Base-by-base conservation (phyloP, 1,139 yeast species). In the Entelexis sorbosivorans region DNA sequence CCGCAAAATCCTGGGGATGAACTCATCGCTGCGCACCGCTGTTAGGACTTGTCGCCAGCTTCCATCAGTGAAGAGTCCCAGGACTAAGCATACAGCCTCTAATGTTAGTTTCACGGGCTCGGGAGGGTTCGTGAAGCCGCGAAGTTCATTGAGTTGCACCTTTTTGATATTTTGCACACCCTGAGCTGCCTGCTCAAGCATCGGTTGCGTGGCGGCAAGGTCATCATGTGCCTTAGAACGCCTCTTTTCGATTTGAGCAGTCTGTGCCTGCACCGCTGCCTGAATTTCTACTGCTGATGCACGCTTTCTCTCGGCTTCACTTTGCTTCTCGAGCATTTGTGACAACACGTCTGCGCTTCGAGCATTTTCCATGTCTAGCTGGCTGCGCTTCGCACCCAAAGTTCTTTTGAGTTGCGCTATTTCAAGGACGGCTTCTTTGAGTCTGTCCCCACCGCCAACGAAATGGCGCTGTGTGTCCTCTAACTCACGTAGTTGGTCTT, bases 121-220 rank as follows among this genome's bases (percentile, higher is more conserved):
- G 0, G 98, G 98, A 0, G 98, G 98, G 56, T 87, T 86, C 5
- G 78, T 67, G 94, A 91, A 84, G 35, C 96, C 82, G 61, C 96
- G 71, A 38, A 91, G 71, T 65, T 91, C 98, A 0, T 94, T 85
- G 44, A 91, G 72, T 61, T 91, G 96, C 57, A 86, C 95, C 64
- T 89, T 91, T 66, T 88, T 88, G 58, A 91, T 91, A 61, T 86
- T 84, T 59, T 85, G 84, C 16, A 91, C 97, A 26, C 95, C 94
- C 55, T 76, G 69, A 61, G 82, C 86, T 0, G 97, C 97, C 58
- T 83, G 94, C 2, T 77, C 58, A 6, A 89, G 82, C 1, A 93
- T 83, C 0, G 96, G 96, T 60, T 87, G 95, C 0, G 91, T 95
- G 10, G 73, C 69, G 17, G 77, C 81, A 35, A 91, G 73, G 52